Percentiles rank a stretch among this genome's conserved stretches.
Evolutionary conservation across 2,329 filamentous ascomycete species (phyloP).

Genomic region (Monascus ruber): DNA sequence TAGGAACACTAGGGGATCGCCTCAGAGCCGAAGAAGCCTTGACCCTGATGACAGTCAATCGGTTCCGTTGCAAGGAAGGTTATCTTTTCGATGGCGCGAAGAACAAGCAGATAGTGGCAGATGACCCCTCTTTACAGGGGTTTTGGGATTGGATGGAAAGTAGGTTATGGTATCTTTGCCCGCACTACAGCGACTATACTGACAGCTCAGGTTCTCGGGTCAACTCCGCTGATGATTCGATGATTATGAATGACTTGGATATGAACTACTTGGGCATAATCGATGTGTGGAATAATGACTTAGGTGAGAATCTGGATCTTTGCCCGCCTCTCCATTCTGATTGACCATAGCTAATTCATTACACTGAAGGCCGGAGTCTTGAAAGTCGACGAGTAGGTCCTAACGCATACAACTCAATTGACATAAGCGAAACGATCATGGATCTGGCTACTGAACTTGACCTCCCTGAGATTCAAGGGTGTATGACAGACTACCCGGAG

Average conservation of each 20-base stretch:
- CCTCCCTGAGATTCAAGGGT: constrained; percentile 40
- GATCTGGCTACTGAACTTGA: constrained; percentile 41
- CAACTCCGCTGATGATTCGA: constrained; percentile 36
- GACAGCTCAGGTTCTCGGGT: constrained; percentile 25
- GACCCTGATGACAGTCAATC: constrained; percentile 28
- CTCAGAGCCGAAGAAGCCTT: constrained; percentile 29
- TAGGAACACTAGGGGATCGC: constrained; percentile 15
- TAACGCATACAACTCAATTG: constrained; percentile 12
- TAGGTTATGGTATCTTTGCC: constrained; percentile 13
- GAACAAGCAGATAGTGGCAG: constrained; percentile 44
- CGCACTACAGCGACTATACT: constrained; percentile 2
- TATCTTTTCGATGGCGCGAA: constrained; percentile 42
- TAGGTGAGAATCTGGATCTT: constrained; percentile 27
- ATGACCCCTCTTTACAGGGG: constrained; percentile 45
- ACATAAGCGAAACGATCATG: constrained; percentile 32
- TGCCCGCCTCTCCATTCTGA: too few species aligned
- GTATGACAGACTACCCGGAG: constrained; percentile 41
- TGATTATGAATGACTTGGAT: constrained; percentile 47
- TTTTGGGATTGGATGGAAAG: constrained; percentile 50
- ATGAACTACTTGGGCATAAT: constrained; percentile 50
- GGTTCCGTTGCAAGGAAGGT: constrained; percentile 43
- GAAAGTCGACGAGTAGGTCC: constrained; percentile 19
- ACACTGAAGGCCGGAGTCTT: constrained; percentile 19
- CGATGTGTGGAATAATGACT: constrained; percentile 47
- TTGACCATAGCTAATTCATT: too few species aligned